phyloP scores from a whole-genome alignment of 768 basidiomycete species.

The Lactarius pseudohatsudake region DNA sequence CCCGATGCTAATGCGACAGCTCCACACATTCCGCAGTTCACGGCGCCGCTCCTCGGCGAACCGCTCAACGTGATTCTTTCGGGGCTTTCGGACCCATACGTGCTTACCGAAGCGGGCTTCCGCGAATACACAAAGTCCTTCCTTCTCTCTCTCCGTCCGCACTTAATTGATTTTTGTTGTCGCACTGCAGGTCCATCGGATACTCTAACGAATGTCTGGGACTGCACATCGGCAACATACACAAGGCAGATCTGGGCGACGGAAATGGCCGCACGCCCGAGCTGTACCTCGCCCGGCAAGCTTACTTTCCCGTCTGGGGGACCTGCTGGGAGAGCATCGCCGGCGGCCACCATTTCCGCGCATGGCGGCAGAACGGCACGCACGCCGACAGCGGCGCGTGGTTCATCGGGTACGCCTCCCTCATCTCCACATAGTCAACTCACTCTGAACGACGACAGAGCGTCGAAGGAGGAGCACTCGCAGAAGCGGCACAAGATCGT shows the following conservation, averaged over 20 bases:
- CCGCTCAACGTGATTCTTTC: conserved; percentile 85
- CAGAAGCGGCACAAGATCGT: conserved; percentile 70
- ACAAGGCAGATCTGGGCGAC: conserved; percentile 82
- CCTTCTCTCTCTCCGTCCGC: background rate
- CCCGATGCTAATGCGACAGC: conserved; percentile 2
- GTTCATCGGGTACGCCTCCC: conserved; percentile 61
- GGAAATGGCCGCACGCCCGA: conserved; percentile 70
- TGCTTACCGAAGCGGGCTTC: conserved; percentile 75
- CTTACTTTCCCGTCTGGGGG: conserved; percentile 76
- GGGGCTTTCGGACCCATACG: conserved; percentile 71
- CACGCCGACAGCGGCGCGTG: conserved; percentile 71
- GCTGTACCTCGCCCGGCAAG: conserved; percentile 71
- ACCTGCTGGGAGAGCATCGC: conserved; percentile 87
- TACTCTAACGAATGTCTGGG: conserved; percentile 83
- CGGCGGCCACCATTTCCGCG: conserved; percentile 87
- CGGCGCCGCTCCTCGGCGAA: conserved; percentile 65
- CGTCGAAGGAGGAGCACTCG: conserved; percentile 73
- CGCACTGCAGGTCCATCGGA: conserved; percentile 61
- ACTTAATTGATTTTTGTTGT: background rate
- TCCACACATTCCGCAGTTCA: conserved; percentile 49
- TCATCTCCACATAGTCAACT: background rate
- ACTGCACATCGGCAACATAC: conserved; percentile 70
- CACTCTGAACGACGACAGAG: conserved; percentile 42
- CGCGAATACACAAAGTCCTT: conserved; percentile 64
- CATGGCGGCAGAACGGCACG: conserved; percentile 87